Evolutionary conservation across 306 rosid species (phyloP).

Genomic region (Trifolium dubium): DNA sequence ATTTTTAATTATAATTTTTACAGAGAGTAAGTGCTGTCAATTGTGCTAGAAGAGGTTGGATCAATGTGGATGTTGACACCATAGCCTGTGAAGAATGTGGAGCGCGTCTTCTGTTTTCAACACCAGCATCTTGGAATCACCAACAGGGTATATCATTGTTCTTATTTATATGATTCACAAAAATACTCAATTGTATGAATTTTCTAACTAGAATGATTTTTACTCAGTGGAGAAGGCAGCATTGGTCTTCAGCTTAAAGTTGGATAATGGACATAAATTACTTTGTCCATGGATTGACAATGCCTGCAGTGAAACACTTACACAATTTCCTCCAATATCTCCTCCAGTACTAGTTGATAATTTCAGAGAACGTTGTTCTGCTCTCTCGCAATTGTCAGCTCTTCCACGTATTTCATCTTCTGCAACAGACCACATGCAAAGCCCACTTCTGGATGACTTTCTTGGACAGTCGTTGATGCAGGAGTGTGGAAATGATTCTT

Average conservation of each 20-base stretch:
- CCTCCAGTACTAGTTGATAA: slow-evolving; percentile 67
- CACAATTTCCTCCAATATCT: slow-evolving; percentile 75
- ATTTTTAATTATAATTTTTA: slow-evolving; percentile 34
- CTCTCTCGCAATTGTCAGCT: slow-evolving; percentile 64
- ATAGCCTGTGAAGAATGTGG: slow-evolving; percentile 89
- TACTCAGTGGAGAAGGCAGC: slow-evolving; percentile 94
- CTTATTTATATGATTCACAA: slow-evolving; percentile 23
- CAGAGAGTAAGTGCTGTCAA: slow-evolving; percentile 87
- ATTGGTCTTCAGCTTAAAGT: slow-evolving; percentile 84
- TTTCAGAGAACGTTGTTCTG: slow-evolving; percentile 66
- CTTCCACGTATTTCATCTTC: slow-evolving; percentile 79
- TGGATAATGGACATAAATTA: slow-evolving; percentile 88
- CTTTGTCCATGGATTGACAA: slow-evolving; percentile 96
- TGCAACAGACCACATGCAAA: slow-evolving; percentile 56
- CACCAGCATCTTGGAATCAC: slow-evolving; percentile 90
- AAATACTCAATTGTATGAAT: slow-evolving; percentile 9
- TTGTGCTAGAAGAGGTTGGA: slow-evolving; percentile 98
- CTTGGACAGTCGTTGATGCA: slow-evolving; percentile 57
- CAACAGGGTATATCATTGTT: slow-evolving; percentile 68
- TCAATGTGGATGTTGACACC: slow-evolving; percentile 77
- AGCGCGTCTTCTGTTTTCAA: slow-evolving; percentile 74
- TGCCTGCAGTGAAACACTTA: slow-evolving; percentile 78
- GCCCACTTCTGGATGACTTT: slow-evolving; percentile 68
- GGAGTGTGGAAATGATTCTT: slow-evolving; percentile 56
- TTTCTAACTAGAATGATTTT: slow-evolving; percentile 35